Evolutionary conservation across 208 protist species (phyloP).

Genomic region (Crithidia expoeki): DNA sequence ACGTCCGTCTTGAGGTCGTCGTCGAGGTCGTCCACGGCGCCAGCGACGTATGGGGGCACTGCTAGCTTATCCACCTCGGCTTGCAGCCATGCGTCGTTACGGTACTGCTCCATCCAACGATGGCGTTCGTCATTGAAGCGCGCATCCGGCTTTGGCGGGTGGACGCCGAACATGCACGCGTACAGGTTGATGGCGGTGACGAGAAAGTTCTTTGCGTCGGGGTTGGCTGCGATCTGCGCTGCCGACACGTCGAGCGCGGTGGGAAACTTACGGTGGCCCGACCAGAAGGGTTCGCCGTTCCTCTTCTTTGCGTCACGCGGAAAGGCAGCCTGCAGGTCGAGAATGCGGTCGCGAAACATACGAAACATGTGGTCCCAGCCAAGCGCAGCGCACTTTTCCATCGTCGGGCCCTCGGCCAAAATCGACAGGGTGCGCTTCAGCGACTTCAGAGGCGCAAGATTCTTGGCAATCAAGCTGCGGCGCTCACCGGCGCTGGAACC

Average conservation of each 20-base stretch:
- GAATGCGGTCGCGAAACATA: slow-evolving; percentile 96
- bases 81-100: slow-evolving; percentile 62
- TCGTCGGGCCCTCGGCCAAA: slow-evolving; percentile 56
- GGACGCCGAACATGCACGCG: slow-evolving; percentile 86
- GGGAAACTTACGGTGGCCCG: slow-evolving; percentile 88
- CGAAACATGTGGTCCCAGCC: slow-evolving; percentile 95
- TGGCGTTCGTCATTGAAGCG: slow-evolving; percentile 83
- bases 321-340: slow-evolving; percentile 97
- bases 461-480: slow-evolving; percentile 80
- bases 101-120: slow-evolving; percentile 88
- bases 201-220: slow-evolving; percentile 71
- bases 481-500: slow-evolving; percentile 74
- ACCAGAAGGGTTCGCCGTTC: slow-evolving; percentile 93
- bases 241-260: slow-evolving; percentile 52
- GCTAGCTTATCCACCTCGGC: slow-evolving; percentile 31
- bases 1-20: slow-evolving; percentile 68
- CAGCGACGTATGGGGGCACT: slow-evolving; percentile 53
- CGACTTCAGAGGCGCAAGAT: slow-evolving; percentile 56
- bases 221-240: slow-evolving; percentile 26
- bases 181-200: slow-evolving; percentile 81
- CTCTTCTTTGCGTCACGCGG: slow-evolving; percentile 95
- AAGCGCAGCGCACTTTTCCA: slow-evolving; percentile 95
- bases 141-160: slow-evolving; percentile 81
- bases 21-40: slow-evolving; percentile 74
- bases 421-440: slow-evolving; percentile 63